Base-by-base conservation (phyloP, 768 basidiomycete genomes). In the Lactifluus piperatus region DNA sequence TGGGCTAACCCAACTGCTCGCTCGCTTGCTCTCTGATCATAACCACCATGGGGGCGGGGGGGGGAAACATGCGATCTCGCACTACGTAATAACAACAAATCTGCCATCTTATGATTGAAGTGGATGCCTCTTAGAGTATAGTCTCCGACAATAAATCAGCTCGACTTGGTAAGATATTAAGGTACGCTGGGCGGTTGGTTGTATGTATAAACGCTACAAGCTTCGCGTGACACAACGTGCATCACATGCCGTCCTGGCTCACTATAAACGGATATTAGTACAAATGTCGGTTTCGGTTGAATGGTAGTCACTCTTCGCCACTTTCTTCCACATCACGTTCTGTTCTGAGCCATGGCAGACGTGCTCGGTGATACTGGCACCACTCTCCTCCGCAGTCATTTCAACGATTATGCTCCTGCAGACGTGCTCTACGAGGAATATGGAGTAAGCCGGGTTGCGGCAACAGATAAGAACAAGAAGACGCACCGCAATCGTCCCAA, bases 381-480 rank as follows among this genome's bases (percentile, higher is more conserved):
- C 57, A 79, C 77, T 59, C 73, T 91, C 18, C 86, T 91, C 63
- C 77, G 75, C 62, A 74, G 78, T 51, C 82, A 91, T 64, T 54
- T 91, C 20, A 75, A 83, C 48, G 73, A 81, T 18, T 91, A 91
- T 70, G 69, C 78, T 24, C 90, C 91, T 0, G 71, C 75, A 24
- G 90, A 94, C 69, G 89, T 88, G 0, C 68, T 87, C 13, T 92
- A 93, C 69, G 89, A 85, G 66, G 73, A 70, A 14, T 82, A 82
- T 64, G 75, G 43, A 2, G 22, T 44, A 0, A 44, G 43, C 22
- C 20, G 14, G 11, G 2, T 44, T 20, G 20, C 43, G 1, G 2
- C 41, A 9, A 22, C 22, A 22, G n/a, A 44, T 13, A 20, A 76
- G 6, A 78, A 85, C 64, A 71, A 74, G 1, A 73, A 73, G 49